Base-by-base conservation (phyloP, 2,329 filamentous ascomycete genomes). In the Lizonia empirigonia region DNA sequence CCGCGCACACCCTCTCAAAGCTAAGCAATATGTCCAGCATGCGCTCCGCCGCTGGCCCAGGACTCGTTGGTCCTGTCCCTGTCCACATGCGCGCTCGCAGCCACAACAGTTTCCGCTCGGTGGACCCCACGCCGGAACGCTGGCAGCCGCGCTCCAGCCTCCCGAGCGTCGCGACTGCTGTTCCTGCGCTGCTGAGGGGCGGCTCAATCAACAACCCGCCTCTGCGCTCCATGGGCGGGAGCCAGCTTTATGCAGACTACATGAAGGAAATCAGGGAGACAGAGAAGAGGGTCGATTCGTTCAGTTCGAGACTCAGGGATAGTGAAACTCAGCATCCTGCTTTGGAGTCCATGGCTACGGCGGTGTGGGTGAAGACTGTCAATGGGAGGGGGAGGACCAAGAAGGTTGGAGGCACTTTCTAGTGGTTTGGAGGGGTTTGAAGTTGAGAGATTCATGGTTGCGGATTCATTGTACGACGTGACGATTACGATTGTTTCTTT, bases 181-280 rank as follows among this genome's bases (percentile, higher is more conserved):
- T 4, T 5, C 13, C 29, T 1, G 18, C 37, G 13, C 16, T 32
- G 9, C n/a, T 13, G 15, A 27, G 15, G 5, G 22, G 19, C 2
- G 33, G 29, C 1, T 33, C 15, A 10, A 10, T 44, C 15, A 20
- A 15, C n/a, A 36, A 23, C 5, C 9, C 26, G 3, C 32, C 24
- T 1, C 1, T 29, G 20, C 18, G 42, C 16, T 26, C 37, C 1
- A 42, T 23, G 8, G 39, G 44, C 10, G 39, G 33, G 10, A 53
- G 44, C 22, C 44, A 32, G 18, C 20, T 53, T 16, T 53, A 53
- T 22, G 44, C 44, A 1, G 50, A 53, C 22, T 44, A 44, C 9
- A 48, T 49, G 34, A 48, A 19, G 7, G 44, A 48, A 15, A 34
- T 53, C 7, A 23, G 34, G 15, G 44, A 44, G 29, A 13, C 44